Percentiles rank a stretch among this genome's conserved stretches.
Conservation (phyloP, 2,329 filamentous ascomycete species). For the Endoconidiophora polonica region DNA sequence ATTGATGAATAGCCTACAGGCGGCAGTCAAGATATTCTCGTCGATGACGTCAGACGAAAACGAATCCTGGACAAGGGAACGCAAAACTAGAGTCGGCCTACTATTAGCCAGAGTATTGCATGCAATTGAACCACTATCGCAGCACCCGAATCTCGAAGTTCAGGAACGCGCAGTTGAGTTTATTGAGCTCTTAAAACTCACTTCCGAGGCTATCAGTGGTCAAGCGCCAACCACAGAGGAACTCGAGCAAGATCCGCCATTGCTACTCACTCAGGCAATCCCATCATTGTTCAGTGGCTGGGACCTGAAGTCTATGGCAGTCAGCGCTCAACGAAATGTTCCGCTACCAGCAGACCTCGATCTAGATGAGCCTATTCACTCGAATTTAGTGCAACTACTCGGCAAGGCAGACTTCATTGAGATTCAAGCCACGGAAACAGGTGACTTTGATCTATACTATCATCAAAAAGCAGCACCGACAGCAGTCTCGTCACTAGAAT, state of each 20-base stretch:
- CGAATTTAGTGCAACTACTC: slow-evolving; percentile 52
- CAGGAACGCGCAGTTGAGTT: slow-evolving; percentile 92
- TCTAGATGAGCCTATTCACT: slow-evolving; percentile 67
- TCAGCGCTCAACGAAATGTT: slow-evolving; percentile 70
- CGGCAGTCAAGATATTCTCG: slow-evolving; percentile 71
- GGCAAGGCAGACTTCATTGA: slow-evolving; percentile 35
- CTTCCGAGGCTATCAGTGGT: slow-evolving; percentile 59
- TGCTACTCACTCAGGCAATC: slow-evolving; percentile 79
- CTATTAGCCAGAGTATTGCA: slow-evolving; percentile 69
- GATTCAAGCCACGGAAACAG: slow-evolving; percentile 36
- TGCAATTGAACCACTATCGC: slow-evolving; percentile 59
- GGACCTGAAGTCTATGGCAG: slow-evolving; percentile 82
- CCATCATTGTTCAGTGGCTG: slow-evolving; percentile 72
- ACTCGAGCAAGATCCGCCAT: slow-evolving; percentile 49
- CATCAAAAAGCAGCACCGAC: slow-evolving; percentile 36
- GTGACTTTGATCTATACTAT: slow-evolving; percentile 53
- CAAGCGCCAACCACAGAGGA: slow-evolving; percentile 42
- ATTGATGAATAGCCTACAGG: slow-evolving; percentile 67
- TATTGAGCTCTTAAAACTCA: slow-evolving; percentile 72
- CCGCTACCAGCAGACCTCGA: slow-evolving; percentile 61
- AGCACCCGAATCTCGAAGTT: slow-evolving; percentile 79
- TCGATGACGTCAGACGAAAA: slow-evolving; percentile 49
- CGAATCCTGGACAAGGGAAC: slow-evolving; percentile 51
- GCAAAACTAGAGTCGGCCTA: slow-evolving; percentile 59
- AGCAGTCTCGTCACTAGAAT: slow-evolving; percentile 30